These are phyloP conservation scores for Phaseolus lunatus DNA, from an alignment of 306 rosid species.

Conservation along the genomic window DNA sequence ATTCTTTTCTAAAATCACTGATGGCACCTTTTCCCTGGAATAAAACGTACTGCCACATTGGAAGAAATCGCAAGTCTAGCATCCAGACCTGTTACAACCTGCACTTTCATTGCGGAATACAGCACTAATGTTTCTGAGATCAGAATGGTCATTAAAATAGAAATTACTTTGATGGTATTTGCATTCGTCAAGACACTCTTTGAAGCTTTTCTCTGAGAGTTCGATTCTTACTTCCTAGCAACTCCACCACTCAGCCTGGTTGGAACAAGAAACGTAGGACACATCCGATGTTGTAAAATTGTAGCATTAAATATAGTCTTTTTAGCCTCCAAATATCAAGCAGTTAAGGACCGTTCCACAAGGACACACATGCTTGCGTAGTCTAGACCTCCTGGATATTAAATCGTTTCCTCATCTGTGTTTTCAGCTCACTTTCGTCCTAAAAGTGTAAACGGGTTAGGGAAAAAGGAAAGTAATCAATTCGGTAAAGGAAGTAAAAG, in stretches of 20 bases:
- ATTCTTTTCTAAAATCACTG: no score
- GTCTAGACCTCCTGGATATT: slow-evolving; percentile 38
- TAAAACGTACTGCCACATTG: no score
- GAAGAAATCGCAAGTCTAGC: no score
- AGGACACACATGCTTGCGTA: slow-evolving; percentile 75
- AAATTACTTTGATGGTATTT: slow-evolving; percentile 71
- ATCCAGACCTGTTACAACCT: no score
- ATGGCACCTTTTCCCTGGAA: no score
- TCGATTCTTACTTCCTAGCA: no score
- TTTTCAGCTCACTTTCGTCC: no score
- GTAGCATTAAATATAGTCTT: slow-evolving; percentile 21
- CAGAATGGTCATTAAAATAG: neutral
- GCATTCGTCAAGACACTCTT: slow-evolving; percentile 61
- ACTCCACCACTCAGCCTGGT: no score
- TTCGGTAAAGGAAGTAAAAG: no score
- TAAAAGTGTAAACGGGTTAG: no score
- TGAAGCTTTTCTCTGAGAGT: slow-evolving; percentile 86
- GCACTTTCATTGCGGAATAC: neutral
- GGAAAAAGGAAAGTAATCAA: no score
- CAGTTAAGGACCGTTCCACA: neutral
- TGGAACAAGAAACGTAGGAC: slow-evolving; percentile 24
- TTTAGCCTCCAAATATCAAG: neutral
- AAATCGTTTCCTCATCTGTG: no score
- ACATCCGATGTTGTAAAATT: slow-evolving; percentile 8
- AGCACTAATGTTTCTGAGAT: neutral